A percentile compares a stretch with the other conserved stretches of the same genome.
Evolutionary conservation across 2,329 filamentous ascomycete species (phyloP).

Genomic region (Drechslerella coelobrocha): DNA sequence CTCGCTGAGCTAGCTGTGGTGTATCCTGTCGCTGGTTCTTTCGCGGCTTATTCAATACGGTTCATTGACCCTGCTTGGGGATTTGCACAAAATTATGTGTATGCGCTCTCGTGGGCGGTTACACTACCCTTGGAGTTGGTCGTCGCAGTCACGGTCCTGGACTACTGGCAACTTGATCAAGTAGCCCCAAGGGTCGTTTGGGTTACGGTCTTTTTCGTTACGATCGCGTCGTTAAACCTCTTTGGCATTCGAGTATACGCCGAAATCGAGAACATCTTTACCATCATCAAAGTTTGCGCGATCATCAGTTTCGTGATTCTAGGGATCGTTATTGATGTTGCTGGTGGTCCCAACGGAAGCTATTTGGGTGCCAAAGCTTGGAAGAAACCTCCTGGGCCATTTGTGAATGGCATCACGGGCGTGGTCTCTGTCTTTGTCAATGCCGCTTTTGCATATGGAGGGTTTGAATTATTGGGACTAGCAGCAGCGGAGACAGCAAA

Average conservation of each 20-base stretch:
- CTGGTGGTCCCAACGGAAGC: constrained; percentile 59
- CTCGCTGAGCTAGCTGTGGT: constrained; percentile 69
- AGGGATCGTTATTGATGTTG: constrained; percentile 58
- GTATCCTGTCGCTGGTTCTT: constrained; percentile 69
- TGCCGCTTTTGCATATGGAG: constrained; percentile 66
- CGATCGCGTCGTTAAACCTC: constrained; percentile 64
- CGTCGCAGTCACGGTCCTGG: constrained; percentile 64
- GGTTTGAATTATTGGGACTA: constrained; percentile 64
- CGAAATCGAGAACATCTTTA: constrained; percentile 68
- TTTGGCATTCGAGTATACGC: constrained; percentile 67
- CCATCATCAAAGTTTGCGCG: constrained; percentile 66
- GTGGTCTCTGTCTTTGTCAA: constrained; percentile 66
- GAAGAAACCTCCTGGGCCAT: constrained; percentile 60
- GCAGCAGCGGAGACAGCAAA: constrained; percentile 64
- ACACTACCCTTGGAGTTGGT: constrained; percentile 65
- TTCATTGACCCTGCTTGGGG: constrained; percentile 69
- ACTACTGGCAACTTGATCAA: constrained; percentile 62
- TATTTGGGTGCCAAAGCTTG: constrained; percentile 57
- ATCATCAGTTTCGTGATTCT: constrained; percentile 67
- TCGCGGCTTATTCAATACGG: constrained; percentile 68
- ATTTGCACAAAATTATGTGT: constrained; percentile 66
- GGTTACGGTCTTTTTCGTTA: constrained; percentile 65
- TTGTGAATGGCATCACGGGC: constrained; percentile 61
- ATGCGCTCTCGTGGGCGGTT: constrained; percentile 63
- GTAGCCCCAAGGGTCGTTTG: constrained; percentile 61